phyloP scores from a whole-genome alignment of 2,329 filamentous ascomycete genomes.

The Xylariaceae sp. region DNA sequence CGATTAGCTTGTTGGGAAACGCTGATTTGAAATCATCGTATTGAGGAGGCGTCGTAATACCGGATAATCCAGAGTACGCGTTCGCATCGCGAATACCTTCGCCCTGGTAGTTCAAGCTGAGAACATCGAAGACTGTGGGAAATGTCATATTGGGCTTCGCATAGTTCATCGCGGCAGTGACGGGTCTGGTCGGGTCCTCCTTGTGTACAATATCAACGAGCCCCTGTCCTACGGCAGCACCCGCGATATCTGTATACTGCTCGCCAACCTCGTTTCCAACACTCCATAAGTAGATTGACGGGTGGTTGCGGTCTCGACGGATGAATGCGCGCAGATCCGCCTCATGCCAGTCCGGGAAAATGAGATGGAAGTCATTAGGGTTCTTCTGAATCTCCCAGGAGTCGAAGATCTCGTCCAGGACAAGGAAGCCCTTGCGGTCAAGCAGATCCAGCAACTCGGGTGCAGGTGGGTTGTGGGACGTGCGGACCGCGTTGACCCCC shows the following conservation, averaged over 20 bases:
- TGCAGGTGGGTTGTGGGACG: slow-evolving; percentile 60
- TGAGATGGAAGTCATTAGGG: slow-evolving; percentile 55
- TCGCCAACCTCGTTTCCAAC: slow-evolving; percentile 61
- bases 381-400: slow-evolving; percentile 55
- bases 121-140: slow-evolving; percentile 51
- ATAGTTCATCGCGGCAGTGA: slow-evolving; percentile 55
- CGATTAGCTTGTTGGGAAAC: slow-evolving; percentile 56
- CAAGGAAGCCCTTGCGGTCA: slow-evolving; percentile 56
- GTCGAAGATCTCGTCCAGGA: slow-evolving; percentile 62
- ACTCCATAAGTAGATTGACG: slow-evolving; percentile 59
- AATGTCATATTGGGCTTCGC: slow-evolving; percentile 51
- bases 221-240: slow-evolving; percentile 35
- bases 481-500: slow-evolving; percentile 57
- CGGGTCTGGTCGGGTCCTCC: slow-evolving; percentile 56
- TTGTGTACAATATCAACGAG: slow-evolving; percentile 51
- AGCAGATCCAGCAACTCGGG: slow-evolving; percentile 57
- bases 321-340: slow-evolving; percentile 57
- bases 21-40: slow-evolving; percentile 47
- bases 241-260: slow-evolving; percentile 41
- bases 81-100: slow-evolving; percentile 46
- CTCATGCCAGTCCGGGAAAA: slow-evolving; percentile 61
- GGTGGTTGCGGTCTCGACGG: slow-evolving; percentile 61
- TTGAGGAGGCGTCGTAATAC: slow-evolving; percentile 7
- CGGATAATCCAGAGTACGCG: slow-evolving; percentile 14
- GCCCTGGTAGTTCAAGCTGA: slow-evolving; percentile 62